phyloP scores from a whole-genome alignment of 345 rosid genomes.

The Populus davidiana region DNA sequence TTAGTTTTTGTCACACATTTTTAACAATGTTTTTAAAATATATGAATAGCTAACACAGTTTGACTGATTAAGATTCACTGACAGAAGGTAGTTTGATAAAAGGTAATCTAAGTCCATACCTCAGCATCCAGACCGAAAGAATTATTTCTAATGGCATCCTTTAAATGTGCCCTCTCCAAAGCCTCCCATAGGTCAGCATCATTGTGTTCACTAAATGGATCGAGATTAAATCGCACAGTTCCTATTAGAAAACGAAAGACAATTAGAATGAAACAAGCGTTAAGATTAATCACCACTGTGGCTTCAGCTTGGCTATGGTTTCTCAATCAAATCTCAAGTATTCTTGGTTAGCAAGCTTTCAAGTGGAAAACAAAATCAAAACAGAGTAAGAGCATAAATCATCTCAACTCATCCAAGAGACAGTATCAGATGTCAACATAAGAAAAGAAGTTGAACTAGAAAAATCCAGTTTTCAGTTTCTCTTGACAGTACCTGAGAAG shows the following conservation, averaged over 20 bases:
- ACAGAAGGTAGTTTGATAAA: not conserved
- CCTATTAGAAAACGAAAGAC: conserved; percentile 41
- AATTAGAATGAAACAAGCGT: not conserved
- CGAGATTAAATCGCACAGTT: conserved; percentile 90
- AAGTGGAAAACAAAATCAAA: not conserved
- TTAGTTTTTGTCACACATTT: not conserved
- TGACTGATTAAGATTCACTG: not conserved
- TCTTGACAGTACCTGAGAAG: conserved; percentile 65
- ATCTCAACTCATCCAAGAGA: not conserved
- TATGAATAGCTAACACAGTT: not conserved
- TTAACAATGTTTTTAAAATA: not conserved
- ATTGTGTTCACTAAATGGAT: conserved; percentile 92
- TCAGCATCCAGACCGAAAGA: conserved; percentile 81
- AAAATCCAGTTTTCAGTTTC: not conserved
- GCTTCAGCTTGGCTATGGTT: not conserved
- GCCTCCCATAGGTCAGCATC: conserved; percentile 99
- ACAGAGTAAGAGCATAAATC: not conserved
- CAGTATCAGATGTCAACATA: not conserved
- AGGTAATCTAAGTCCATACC: conserved; percentile 39
- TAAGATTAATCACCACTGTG: not conserved
- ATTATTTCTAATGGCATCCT: conserved; percentile 77
- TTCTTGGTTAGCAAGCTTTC: not conserved
- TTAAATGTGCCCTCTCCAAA: conserved; percentile 92
- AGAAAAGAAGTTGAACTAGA: not conserved
- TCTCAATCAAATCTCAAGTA: not conserved